Evolutionary conservation across 495 filamentous ascomycete genomes (phyloP).

Genomic region (Viridothelium virens): DNA sequence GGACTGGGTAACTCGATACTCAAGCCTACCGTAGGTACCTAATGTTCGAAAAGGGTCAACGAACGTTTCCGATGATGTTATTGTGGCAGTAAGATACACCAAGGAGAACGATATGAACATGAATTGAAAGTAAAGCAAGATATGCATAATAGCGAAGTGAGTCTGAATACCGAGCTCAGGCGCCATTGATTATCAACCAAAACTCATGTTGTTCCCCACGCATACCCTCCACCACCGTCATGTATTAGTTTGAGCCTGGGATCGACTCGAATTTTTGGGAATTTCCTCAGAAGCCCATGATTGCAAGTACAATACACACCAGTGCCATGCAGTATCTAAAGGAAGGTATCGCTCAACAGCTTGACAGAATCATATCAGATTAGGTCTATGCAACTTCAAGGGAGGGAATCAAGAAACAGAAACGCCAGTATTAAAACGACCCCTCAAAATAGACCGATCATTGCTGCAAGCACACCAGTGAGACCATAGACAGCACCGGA

Average conservation of each 20-base stretch:
- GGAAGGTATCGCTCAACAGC: conserved; percentile 11
- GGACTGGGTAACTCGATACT: neutral
- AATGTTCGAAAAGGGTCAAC: neutral
- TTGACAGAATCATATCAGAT: conserved; percentile 19
- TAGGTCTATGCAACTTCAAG: conserved; percentile 29
- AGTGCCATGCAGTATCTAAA: conserved; percentile 11
- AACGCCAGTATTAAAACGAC: conserved; percentile 8
- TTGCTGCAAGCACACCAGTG: conserved; percentile 33
- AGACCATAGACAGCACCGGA: conserved; percentile 28
- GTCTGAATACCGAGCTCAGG: conserved; percentile 2
- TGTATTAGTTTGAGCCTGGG: conserved; percentile 1
- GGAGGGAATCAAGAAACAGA: conserved; percentile 13
- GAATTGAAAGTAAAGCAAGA: conserved; percentile 7
- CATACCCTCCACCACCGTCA: neutral
- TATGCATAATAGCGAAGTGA: conserved; percentile 6
- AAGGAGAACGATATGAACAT: conserved; percentile 9
- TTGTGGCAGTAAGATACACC: conserved; percentile 9
- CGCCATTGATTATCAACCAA: conserved; percentile 1
- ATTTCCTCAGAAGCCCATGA: neutral
- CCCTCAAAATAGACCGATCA: conserved; percentile 35
- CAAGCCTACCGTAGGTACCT: neutral
- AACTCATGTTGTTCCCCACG: neutral
- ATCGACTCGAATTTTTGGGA: conserved; percentile 6
- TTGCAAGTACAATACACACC: neutral
- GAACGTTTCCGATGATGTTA: neutral